Percentiles rank a stretch among this genome's conserved stretches.
Evolutionary conservation across 2,329 filamentous ascomycete species (phyloP).

Genomic region (Curvularia sp.): DNA sequence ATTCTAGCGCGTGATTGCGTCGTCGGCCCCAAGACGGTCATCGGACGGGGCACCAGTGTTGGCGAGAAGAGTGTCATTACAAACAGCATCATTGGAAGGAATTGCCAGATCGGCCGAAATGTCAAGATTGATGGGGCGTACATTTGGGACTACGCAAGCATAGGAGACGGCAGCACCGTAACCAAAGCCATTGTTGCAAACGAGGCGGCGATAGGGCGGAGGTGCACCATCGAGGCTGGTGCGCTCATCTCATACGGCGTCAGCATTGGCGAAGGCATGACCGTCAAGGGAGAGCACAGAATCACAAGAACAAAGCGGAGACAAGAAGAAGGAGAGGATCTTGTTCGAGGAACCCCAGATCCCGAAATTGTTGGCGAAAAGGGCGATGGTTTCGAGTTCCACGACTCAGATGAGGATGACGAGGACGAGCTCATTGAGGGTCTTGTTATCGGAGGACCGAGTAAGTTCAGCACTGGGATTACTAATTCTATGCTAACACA

Average conservation of each 20-base stretch:
- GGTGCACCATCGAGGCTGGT: conserved; percentile 72
- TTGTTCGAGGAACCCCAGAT: conserved; percentile 53
- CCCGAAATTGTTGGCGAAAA: conserved; percentile 62
- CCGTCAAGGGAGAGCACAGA: conserved; percentile 51
- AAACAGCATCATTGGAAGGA: conserved; percentile 81
- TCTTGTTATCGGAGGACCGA: conserved; percentile 45
- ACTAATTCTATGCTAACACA: conserved; percentile 21
- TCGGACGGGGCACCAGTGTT: conserved; percentile 78
- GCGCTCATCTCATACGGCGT: conserved; percentile 82
- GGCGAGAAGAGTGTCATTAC: conserved; percentile 73
- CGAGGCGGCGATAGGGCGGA: conserved; percentile 72
- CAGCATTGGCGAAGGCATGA: conserved; percentile 68
- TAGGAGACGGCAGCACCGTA: conserved; percentile 77
- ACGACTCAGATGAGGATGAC: conserved; percentile 66
- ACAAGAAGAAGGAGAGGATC: conserved; percentile 52
- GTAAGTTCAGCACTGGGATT: conserved; percentile 30
- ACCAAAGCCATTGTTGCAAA: conserved; percentile 78
- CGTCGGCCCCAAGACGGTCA: conserved; percentile 71
- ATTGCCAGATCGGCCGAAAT: conserved; percentile 86
- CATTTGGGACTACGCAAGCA: conserved; percentile 83
- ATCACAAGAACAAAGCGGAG: conserved; percentile 58
- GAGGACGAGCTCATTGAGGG: conserved; percentile 62
- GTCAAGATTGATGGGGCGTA: conserved; percentile 80
- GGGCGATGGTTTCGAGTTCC: conserved; percentile 67
- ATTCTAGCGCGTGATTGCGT: conserved; percentile 74